Evolutionary conservation across 1,284 basidiomycete genomes (phyloP).

Genomic region (Mycena sp.): DNA sequence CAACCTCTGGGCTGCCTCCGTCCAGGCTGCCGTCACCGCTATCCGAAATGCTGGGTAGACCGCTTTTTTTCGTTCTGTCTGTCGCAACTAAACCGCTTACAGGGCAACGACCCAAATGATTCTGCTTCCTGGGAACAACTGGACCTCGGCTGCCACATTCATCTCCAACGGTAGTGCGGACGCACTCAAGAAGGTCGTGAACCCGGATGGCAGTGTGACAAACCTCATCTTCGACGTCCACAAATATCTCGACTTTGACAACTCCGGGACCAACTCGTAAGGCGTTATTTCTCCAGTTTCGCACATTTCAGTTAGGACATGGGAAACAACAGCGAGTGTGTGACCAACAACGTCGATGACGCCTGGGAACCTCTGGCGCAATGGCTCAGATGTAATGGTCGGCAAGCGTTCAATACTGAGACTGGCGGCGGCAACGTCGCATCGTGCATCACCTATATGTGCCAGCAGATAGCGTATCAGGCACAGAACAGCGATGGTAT

Average conservation of each 20-base stretch:
- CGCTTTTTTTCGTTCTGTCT: not conserved
- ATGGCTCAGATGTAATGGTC: constrained; percentile 60
- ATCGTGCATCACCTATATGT: constrained; percentile 56
- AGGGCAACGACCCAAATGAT: constrained; percentile 62
- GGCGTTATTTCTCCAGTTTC: constrained; percentile 12
- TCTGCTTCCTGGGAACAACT: constrained; percentile 64
- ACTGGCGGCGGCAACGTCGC: constrained; percentile 64
- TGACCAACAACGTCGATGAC: constrained; percentile 61
- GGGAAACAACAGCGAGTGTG: constrained; percentile 45
- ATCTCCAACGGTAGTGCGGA: constrained; percentile 63
- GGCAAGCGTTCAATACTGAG: constrained; percentile 71
- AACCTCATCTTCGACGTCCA: constrained; percentile 70
- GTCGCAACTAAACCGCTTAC: not conserved
- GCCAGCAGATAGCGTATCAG: constrained; percentile 60
- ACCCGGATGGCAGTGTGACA: constrained; percentile 59
- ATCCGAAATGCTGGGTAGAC: constrained; percentile 59
- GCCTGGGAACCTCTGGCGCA: constrained; percentile 57
- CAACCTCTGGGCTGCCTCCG: constrained; percentile 52
- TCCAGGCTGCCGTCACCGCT: constrained; percentile 65
- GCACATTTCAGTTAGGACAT: not conserved
- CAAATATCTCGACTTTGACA: constrained; percentile 70
- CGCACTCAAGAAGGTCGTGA: constrained; percentile 58
- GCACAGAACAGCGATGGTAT: constrained; percentile 56
- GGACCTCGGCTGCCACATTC: constrained; percentile 60
- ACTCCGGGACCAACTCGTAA: constrained; percentile 53